Conservation (phyloP, 2,329 filamentous ascomycete genomes). For the Xenoacremonium recifei region DNA sequence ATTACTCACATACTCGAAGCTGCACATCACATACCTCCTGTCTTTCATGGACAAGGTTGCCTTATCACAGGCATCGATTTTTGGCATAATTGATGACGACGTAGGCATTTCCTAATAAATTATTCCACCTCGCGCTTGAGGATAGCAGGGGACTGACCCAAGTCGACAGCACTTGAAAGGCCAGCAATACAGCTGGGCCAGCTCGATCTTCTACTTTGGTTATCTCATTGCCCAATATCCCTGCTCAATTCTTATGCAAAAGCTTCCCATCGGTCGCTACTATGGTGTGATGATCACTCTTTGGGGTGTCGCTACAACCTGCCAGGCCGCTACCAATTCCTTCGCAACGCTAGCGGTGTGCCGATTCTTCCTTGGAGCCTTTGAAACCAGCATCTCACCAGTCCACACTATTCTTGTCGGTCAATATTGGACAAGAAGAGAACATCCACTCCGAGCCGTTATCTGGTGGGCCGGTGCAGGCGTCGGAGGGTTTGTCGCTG, state of each 20-base stretch:
- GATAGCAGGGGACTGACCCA: too few relatives aligned
- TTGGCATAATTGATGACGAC: constrained; percentile 1
- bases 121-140: too few relatives aligned
- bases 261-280: background rate
- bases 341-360: constrained; percentile 9
- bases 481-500: constrained; percentile 10
- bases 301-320: constrained; percentile 1
- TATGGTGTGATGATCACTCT: background rate
- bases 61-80: constrained; percentile 2
- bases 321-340: background rate
- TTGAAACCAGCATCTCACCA: constrained; percentile 13
- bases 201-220: background rate
- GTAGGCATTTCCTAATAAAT: constrained; percentile 1
- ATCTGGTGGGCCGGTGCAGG: constrained; percentile 15
- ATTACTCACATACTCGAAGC: background rate
- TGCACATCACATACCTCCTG: background rate
- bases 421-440: constrained; percentile 16
- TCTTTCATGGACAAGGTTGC: constrained; percentile 3
- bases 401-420: constrained; percentile 8
- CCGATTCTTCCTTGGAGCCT: constrained; percentile 15
- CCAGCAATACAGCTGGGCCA: background rate
- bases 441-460: constrained; percentile 12
- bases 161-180: background rate
- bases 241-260: background rate
- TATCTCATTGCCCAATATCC: background rate